Evolutionary conservation across 306 rosid species (phyloP).

Genomic region (Prunus mume): DNA sequence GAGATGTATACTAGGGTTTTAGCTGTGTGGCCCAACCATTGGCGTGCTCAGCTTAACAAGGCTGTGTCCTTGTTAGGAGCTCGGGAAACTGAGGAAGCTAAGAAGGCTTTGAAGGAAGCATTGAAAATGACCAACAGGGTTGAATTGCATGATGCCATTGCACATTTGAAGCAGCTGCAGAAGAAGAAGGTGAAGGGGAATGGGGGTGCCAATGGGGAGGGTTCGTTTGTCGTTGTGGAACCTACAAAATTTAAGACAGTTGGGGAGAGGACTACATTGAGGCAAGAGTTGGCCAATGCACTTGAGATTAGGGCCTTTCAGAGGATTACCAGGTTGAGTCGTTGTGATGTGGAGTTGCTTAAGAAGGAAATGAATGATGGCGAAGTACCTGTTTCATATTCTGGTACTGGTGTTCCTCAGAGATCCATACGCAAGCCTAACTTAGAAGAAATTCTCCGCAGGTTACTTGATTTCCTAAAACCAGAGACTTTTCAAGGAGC

Average conservation of each 20-base stretch:
- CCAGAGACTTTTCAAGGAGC: conserved; percentile 98
- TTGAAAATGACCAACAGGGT: conserved; percentile 97
- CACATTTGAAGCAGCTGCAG: conserved; percentile 93
- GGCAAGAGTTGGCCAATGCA: conserved; percentile 66
- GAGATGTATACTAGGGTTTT: conserved; percentile 97
- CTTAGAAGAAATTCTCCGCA: conserved; percentile 84
- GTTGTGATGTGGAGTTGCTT: conserved; percentile 75
- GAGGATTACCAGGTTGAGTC: conserved; percentile 83
- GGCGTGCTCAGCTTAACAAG: conserved; percentile 98
- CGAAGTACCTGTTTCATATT: conserved; percentile 82
- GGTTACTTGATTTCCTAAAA: conserved; percentile 71
- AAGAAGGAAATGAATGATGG: conserved; percentile 86
- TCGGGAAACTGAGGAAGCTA: conserved; percentile 88
- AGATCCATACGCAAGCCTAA: conserved; percentile 89
- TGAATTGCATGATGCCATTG: conserved; percentile 92
- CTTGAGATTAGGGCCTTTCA: conserved; percentile 82
- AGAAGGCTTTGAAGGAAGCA: conserved; percentile 88
- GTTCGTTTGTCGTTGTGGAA: conserved; percentile 56
- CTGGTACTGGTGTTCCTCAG: conserved; percentile 81
- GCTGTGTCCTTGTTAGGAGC: conserved; percentile 97
- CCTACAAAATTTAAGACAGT: conserved; percentile 63
- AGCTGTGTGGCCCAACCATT: conserved; percentile 94
- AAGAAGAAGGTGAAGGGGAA: conserved; percentile 76
- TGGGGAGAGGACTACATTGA: conserved; percentile 70
- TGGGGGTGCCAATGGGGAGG: conserved; percentile 61